These are phyloP conservation scores for Yarrowia sp. DNA, from an alignment of 805 yeast species.

Conservation along the genomic window DNA sequence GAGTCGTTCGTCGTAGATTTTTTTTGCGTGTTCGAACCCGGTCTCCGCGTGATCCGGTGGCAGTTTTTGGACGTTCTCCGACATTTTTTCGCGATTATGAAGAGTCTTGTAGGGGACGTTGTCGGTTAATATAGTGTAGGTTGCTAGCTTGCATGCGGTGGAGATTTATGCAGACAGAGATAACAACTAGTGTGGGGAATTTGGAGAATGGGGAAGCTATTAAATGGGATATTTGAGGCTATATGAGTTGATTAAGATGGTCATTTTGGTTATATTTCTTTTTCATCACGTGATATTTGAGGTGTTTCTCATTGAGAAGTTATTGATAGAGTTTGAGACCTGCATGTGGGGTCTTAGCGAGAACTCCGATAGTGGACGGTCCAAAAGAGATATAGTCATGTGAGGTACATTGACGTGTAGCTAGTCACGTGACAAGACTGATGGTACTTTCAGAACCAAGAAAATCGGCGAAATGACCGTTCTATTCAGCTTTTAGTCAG, in stretches of 20 bases:
- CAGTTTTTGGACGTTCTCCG: neutral
- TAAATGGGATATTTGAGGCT: neutral
- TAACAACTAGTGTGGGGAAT: neutral
- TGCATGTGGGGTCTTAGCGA: neutral
- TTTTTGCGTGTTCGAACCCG: constrained; percentile 11
- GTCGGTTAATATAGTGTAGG: constrained; percentile 1
- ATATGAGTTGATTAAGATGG: neutral
- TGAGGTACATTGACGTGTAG: too few relatives aligned
- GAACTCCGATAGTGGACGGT: neutral
- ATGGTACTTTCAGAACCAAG: too few relatives aligned
- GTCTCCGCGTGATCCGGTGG: neutral
- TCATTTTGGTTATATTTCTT: neutral
- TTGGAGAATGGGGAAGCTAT: too few relatives aligned
- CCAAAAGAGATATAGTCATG: too few relatives aligned
- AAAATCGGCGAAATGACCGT: too few relatives aligned
- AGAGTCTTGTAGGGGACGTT: neutral
- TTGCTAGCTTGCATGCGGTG: neutral
- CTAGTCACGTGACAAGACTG: too few relatives aligned
- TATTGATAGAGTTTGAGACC: neutral
- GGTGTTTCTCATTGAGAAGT: too few relatives aligned
- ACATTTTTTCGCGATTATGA: neutral
- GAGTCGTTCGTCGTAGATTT: constrained; percentile 15
- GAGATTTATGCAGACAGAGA: too few relatives aligned
- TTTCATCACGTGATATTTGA: neutral
- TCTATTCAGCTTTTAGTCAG: neutral